Evolutionary conservation across 2,329 filamentous ascomycete species (phyloP).

Genomic region (Didymella keratinophila): DNA sequence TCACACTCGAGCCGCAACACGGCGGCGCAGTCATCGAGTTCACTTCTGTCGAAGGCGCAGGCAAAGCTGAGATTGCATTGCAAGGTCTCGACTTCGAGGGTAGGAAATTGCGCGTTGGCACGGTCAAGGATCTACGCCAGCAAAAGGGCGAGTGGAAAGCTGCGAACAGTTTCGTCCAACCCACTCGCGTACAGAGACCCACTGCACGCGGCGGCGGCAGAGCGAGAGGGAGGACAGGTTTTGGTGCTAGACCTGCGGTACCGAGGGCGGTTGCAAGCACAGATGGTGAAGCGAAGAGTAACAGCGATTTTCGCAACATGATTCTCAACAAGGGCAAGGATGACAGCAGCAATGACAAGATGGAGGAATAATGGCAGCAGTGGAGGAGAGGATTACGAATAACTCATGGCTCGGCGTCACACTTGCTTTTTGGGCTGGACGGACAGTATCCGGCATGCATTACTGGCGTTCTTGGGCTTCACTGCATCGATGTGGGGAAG

Average conservation of each 20-base stretch:
- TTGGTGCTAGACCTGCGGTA: slow-evolving; percentile 40
- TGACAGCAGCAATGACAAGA: slow-evolving; percentile 32
- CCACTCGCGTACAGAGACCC: slow-evolving; percentile 39
- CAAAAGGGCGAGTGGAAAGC: slow-evolving; percentile 52
- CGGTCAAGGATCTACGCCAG: slow-evolving; percentile 57
- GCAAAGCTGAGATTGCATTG: slow-evolving; percentile 67
- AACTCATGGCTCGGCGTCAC: slow-evolving; percentile 14
- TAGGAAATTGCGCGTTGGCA: slow-evolving; percentile 56
- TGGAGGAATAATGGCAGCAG: slow-evolving; percentile 36
- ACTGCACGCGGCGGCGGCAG: slow-evolving; percentile 38
- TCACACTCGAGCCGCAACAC: slow-evolving; percentile 81
- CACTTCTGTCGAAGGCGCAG: slow-evolving; percentile 71
- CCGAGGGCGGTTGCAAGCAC: slow-evolving; percentile 25
- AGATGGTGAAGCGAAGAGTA: slow-evolving; percentile 57
- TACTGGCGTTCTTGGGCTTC: slow-evolving; percentile 10
- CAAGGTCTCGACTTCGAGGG: slow-evolving; percentile 52
- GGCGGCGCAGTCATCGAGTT: slow-evolving; percentile 89
- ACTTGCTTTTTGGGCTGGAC: slow-evolving; percentile 5
- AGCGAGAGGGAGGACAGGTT: slow-evolving; percentile 39
- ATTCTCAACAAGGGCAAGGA: slow-evolving; percentile 53
- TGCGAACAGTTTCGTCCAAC: slow-evolving; percentile 42
- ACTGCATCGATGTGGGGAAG: background rate
- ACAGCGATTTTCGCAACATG: slow-evolving; percentile 65
- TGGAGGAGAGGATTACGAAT: slow-evolving; percentile 12
- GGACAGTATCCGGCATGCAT: slow-evolving; percentile 22